Evolutionary conservation across 1,284 basidiomycete genomes (phyloP), one percentile per base, ranked within the genome.

Genomic region (Pseudozyma flocculosa): DNA sequence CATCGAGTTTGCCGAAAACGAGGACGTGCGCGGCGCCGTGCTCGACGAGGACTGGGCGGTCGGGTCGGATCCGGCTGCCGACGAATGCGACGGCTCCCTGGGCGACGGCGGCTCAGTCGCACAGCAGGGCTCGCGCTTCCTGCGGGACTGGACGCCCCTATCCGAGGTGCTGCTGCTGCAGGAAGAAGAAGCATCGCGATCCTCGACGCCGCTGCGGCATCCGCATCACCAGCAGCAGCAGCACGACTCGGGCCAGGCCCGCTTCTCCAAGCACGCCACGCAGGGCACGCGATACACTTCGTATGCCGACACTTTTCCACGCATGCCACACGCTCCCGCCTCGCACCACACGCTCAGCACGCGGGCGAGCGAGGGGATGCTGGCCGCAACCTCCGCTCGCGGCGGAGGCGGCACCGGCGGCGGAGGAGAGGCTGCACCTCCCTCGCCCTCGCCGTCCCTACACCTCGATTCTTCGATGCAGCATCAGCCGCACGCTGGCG

Each of bases 1-100:
- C 46, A 75, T 82, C 29, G 60, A 70, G 2, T 80, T 75, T 42
- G 53, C 64, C 8, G 53, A 55, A 13, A 43, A 49, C 26, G 68
- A 76, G 45, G 74, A 75, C n/a, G 68, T 74, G 22, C 51, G 70
- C 21, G 61, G 67, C 24, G 59, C 65, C 1, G 42, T 64, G 4
- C 49, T 76, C 15, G 68, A 75, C 39, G 66, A 72, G 19, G 59
- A 64, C n/a, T 74, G 72, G 68, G 57, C 70, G 17, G 54, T 52
- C 22, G 63, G 54, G 3, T 51, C 50, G 9, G 53, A 51, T 22
- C 22, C 46, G 4, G 58, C 48, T 32, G 30, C 52, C 26, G 39
- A 48, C 43, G 1, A 32, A 4, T 34, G 32, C 7, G 4, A 32
- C 11, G 48, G 22, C 11, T 50, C 52, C 0, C 40, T 43, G 14